A percentile compares a stretch with the other conserved stretches of the same genome.
Conservation (phyloP, 169 alveolate genomes). For the Miamiensis avidus region DNA sequence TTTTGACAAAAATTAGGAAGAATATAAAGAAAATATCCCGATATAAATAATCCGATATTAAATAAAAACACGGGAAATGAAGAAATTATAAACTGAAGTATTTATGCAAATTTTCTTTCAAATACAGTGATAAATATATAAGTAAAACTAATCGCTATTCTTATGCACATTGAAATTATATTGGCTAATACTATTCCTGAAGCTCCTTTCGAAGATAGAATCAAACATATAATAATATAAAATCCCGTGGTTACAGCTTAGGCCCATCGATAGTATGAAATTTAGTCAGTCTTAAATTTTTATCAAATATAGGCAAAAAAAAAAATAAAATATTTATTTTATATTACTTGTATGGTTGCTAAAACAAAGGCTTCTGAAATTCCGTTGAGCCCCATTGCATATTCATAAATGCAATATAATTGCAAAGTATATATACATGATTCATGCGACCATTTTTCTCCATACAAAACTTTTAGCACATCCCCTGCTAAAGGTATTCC, state of each 20-base stretch:
- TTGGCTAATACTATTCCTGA: slow-evolving; percentile 13
- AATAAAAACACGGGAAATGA: no score
- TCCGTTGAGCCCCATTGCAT: slow-evolving; percentile 28
- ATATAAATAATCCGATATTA: no score
- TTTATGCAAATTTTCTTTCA: not conserved
- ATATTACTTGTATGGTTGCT: slow-evolving; percentile 10
- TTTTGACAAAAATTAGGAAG: no score
- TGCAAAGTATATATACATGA: slow-evolving; percentile 4
- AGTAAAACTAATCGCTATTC: not conserved
- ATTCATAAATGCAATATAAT: slow-evolving; percentile 13
- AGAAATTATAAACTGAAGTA: not conserved
- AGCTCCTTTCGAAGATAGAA: slow-evolving; percentile 2
- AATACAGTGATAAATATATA: no score
- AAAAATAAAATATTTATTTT: not conserved
- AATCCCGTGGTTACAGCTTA: not conserved
- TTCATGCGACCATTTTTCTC: slow-evolving; percentile 17
- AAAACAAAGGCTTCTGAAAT: slow-evolving; percentile 20
- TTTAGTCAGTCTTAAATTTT: not conserved
- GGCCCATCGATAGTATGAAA: not conserved
- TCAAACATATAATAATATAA: not conserved
- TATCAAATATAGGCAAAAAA: not conserved
- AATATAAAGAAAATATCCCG: no score
- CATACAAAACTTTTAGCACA: slow-evolving; percentile 6
- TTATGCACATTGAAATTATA: not conserved
- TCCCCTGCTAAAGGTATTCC: slow-evolving; percentile 16